These are phyloP conservation scores for Candida albicans DNA, from an alignment of 1,139 yeast genomes.

Conservation along the genomic window DNA sequence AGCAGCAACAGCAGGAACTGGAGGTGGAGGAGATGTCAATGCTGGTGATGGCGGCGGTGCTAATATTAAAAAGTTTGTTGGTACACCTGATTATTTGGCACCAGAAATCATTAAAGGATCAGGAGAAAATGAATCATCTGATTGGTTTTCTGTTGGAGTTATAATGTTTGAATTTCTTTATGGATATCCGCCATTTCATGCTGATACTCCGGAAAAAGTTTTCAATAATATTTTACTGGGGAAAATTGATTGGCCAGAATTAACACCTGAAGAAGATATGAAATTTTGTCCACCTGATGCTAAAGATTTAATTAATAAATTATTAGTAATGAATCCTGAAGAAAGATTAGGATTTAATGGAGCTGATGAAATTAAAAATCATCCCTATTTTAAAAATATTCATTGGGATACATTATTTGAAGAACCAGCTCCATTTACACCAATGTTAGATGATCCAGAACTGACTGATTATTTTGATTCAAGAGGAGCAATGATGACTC, in stretches of 20 bases:
- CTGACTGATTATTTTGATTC: constrained; percentile 88
- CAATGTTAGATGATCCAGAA: constrained; percentile 76
- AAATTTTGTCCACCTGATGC: constrained; percentile 66
- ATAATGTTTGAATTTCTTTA: constrained; percentile 87
- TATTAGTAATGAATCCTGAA: constrained; percentile 63
- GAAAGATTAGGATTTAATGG: constrained; percentile 75
- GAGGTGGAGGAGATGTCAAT: too few species aligned
- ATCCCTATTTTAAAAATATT: constrained; percentile 71
- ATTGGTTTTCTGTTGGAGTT: constrained; percentile 99
- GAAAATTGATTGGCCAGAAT: constrained; percentile 80
- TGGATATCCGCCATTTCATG: constrained; percentile 96
- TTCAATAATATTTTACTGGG: constrained; percentile 77
- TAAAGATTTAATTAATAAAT: constrained; percentile 63
- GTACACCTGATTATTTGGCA: constrained; percentile 96
- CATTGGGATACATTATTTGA: constrained; percentile 76
- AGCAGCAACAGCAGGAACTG: too few species aligned
- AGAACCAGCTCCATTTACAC: constrained; percentile 83
- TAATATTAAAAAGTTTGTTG: constrained; percentile 64
- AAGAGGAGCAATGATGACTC: constrained; percentile 78
- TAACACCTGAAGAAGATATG: constrained; percentile 42
- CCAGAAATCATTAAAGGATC: constrained; percentile 92
- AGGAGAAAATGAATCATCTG: constrained; percentile 84
- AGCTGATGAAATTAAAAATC: constrained; percentile 73
- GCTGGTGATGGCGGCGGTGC: constrained; percentile 21
- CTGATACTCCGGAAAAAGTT: constrained; percentile 73